Evolutionary conservation across 2,329 filamentous ascomycete genomes (phyloP).

Genomic region (Botryotinia globosa): DNA sequence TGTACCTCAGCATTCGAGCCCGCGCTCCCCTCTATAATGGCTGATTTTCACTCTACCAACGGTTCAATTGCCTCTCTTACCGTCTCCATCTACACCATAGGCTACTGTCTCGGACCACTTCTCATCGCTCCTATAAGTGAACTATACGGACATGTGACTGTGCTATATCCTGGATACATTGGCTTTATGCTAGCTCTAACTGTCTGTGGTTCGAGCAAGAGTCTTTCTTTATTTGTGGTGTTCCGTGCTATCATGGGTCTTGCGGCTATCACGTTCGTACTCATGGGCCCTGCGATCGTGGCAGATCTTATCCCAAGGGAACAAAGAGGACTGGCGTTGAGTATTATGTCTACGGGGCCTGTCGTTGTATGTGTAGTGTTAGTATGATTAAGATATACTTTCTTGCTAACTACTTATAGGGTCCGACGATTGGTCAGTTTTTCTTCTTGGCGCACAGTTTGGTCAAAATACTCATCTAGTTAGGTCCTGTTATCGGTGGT

Average conservation of each 20-base stretch:
- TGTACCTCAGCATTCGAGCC: constrained; percentile 5
- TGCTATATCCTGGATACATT: neutral
- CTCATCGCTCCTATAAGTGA: neutral
- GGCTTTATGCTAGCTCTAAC: constrained; percentile 2
- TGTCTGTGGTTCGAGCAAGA: neutral
- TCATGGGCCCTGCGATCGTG: constrained; percentile 5
- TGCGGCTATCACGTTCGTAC: constrained; percentile 5
- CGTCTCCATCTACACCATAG: neutral
- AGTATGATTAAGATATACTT: neutral
- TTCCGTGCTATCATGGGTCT: constrained; percentile 5
- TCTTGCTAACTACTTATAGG: neutral
- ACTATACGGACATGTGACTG: constrained; percentile 3
- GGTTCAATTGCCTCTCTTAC: constrained; percentile 8
- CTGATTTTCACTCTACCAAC: neutral
- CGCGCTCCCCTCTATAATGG: neutral
- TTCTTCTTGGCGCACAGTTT: neutral
- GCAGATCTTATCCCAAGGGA: constrained; percentile 4
- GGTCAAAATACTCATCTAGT: constrained; percentile 21
- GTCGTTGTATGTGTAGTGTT: neutral
- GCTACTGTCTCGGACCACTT: constrained; percentile 1
- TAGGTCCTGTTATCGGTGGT: constrained; percentile 49
- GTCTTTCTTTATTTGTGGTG: neutral
- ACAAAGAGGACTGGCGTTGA: neutral
- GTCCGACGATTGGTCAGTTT: neutral
- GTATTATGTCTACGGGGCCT: neutral